A percentile compares a stretch with the other conserved stretches of the same genome.
Evolutionary conservation across 192 early-diverging fungal genomes (phyloP).

Genomic region (Backusella tuberculispora): DNA sequence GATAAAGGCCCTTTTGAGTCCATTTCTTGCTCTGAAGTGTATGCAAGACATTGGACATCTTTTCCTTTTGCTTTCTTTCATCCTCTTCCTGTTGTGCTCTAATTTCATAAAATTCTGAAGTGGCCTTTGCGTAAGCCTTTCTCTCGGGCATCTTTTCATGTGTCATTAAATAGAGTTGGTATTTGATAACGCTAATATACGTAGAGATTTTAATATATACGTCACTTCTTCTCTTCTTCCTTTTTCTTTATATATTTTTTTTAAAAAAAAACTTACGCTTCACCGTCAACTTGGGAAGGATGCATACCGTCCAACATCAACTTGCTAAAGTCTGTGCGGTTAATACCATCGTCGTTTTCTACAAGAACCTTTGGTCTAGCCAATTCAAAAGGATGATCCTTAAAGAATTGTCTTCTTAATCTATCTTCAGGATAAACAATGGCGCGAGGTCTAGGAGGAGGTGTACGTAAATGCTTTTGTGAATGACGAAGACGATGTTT

Average conservation of each 20-base stretch:
- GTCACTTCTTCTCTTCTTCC: background rate
- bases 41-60: constrained; percentile 41
- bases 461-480: constrained; percentile 63
- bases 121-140: constrained; percentile 80
- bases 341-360: constrained; percentile 62
- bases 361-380: constrained; percentile 69
- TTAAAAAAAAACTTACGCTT: constrained; percentile 66
- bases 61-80: constrained; percentile 64
- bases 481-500: constrained; percentile 34
- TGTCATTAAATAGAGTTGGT: constrained; percentile 81
- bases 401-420: constrained; percentile 85
- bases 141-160: constrained; percentile 62
- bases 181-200: constrained; percentile 74
- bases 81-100: constrained; percentile 80
- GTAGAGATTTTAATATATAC: background rate
- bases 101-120: constrained; percentile 78
- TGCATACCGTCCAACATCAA: constrained; percentile 55
- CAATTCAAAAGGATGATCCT: constrained; percentile 92
- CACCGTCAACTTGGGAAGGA: constrained; percentile 71
- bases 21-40: constrained; percentile 29
- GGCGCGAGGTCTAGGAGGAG: constrained; percentile 60
- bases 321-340: constrained; percentile 56
- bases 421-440: constrained; percentile 92
- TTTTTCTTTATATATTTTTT: background rate
- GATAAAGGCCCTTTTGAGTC: constrained; percentile 30